phyloP scores from a whole-genome alignment of 192 early-diverging fungal genomes.

The Pilaira anomala region DNA sequence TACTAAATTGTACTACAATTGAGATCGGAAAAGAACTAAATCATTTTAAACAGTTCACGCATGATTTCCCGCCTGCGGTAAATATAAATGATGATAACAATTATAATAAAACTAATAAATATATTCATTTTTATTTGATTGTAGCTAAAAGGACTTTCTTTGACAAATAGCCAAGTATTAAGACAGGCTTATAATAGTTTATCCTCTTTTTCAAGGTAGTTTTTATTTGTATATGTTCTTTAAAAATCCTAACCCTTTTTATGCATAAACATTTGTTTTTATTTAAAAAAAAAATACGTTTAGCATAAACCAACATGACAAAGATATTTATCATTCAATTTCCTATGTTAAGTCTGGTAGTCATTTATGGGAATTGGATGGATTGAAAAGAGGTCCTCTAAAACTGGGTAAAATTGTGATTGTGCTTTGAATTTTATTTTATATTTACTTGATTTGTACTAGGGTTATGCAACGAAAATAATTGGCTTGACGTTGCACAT shows the following conservation, averaged over 20 bases:
- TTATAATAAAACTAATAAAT: background rate
- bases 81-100: background rate
- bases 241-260: background rate
- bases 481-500: conserved; percentile 56
- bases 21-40: conserved; percentile 55
- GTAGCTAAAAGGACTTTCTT: conserved; percentile 9
- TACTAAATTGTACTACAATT: conserved; percentile 54
- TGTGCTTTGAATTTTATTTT: background rate
- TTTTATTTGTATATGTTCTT: too few species aligned
- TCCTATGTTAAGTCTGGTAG: conserved; percentile 58
- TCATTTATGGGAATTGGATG: conserved; percentile 65
- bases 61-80: conserved; percentile 54
- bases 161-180: conserved; percentile 30
- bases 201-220: conserved; percentile 36
- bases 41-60: conserved; percentile 59
- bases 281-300: background rate
- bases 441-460: background rate
- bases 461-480: conserved; percentile 44
- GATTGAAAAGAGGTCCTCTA: conserved; percentile 52
- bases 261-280: conserved; percentile 4
- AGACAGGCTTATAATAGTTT: conserved; percentile 59
- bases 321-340: conserved; percentile 60
- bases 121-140: conserved; percentile 13
- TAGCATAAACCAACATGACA: conserved; percentile 34
- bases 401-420: conserved; percentile 35